These are phyloP conservation scores for Cladorrhinum sp. DNA, from an alignment of 2,329 filamentous ascomycete species.

Conservation along the genomic window DNA sequence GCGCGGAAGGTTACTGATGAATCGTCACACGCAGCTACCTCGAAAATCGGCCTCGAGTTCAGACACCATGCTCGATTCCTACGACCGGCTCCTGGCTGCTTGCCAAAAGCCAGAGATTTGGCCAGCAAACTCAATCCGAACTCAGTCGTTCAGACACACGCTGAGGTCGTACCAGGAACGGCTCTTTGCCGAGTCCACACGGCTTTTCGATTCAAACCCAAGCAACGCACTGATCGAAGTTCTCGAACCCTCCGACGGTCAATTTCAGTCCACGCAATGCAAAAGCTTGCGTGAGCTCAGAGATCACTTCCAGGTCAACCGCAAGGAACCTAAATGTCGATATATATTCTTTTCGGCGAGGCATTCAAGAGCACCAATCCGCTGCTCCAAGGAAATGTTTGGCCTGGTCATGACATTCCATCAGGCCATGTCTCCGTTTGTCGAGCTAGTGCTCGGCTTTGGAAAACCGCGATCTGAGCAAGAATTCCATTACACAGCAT, in stretches of 20 bases:
- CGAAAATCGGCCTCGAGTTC: no score
- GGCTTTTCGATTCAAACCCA: background rate
- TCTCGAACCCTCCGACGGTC: background rate
- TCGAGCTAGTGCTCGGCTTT: background rate
- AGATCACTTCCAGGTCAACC: background rate
- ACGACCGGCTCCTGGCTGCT: background rate
- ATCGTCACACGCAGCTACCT: no score
- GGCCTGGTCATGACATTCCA: background rate
- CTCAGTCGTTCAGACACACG: background rate
- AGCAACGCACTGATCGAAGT: background rate
- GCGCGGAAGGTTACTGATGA: background rate
- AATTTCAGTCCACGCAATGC: background rate
- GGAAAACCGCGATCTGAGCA: background rate
- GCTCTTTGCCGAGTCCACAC: background rate
- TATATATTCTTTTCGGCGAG: background rate
- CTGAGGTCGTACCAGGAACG: background rate
- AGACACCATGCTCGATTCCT: background rate
- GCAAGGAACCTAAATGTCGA: background rate
- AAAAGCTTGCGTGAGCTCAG: background rate
- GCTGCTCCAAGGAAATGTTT: slow-evolving; percentile 3
- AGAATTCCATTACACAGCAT: slow-evolving; percentile 1
- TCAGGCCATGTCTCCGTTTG: background rate
- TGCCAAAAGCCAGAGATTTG: background rate
- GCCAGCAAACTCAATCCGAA: background rate
- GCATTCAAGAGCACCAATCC: background rate